phyloP scores from a whole-genome alignment of 768 basidiomycete species.

The Filobasidium wieringae region DNA sequence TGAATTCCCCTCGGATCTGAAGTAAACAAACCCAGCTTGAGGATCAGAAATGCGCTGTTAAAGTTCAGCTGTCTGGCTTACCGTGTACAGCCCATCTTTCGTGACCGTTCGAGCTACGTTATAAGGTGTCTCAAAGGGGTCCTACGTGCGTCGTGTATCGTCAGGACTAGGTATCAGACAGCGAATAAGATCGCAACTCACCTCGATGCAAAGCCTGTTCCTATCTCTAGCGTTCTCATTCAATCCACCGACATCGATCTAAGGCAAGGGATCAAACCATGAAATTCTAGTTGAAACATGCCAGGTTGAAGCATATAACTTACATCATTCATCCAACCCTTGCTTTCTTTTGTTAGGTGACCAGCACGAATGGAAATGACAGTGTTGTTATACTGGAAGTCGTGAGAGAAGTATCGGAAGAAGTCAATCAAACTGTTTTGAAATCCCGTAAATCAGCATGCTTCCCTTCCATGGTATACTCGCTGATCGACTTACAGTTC shows the following conservation, averaged over 20 bases:
- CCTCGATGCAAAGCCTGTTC: slow-evolving; percentile 93
- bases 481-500: slow-evolving; percentile 73
- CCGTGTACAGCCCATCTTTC: slow-evolving; percentile 87
- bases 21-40: background rate
- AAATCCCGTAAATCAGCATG: background rate
- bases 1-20: slow-evolving; percentile 95
- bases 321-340: slow-evolving; percentile 92
- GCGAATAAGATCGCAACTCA: slow-evolving; percentile 35
- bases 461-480: too few species aligned
- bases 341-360: slow-evolving; percentile 73
- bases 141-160: slow-evolving; percentile 50
- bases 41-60: slow-evolving; percentile 21
- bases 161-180: background rate
- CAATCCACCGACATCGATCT: slow-evolving; percentile 41
- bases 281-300: background rate
- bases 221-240: slow-evolving; percentile 55
- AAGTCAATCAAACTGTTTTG: slow-evolving; percentile 76
- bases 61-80: too few species aligned
- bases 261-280: slow-evolving; percentile 1
- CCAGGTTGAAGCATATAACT: slow-evolving; percentile 28
- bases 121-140: slow-evolving; percentile 92
- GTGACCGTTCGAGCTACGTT: slow-evolving; percentile 96
- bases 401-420: slow-evolving; percentile 89
- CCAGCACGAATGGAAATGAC: slow-evolving; percentile 86
- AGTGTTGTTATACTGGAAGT: slow-evolving; percentile 80